These are phyloP conservation scores for Trichoderma asperelloides DNA, from an alignment of 495 filamentous ascomycete genomes.

Conservation along the genomic window DNA sequence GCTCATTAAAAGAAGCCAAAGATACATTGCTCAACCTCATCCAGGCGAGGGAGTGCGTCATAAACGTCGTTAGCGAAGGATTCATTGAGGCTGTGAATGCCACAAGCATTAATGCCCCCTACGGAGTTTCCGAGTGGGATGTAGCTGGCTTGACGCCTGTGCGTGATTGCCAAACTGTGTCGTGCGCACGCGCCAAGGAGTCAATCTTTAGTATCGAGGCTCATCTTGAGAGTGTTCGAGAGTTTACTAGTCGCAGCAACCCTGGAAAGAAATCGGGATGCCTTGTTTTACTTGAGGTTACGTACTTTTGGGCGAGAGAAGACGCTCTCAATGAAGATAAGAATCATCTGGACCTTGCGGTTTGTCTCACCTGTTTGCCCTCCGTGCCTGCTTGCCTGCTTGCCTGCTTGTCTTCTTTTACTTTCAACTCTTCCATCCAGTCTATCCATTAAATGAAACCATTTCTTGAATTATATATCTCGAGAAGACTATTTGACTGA, in stretches of 20 bases:
- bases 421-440: too few relatives aligned
- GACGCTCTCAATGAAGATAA: constrained; percentile 75
- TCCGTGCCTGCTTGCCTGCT: too few relatives aligned
- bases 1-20: constrained; percentile 47
- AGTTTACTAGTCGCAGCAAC: constrained; percentile 60
- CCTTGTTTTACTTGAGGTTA: constrained; percentile 73
- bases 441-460: not conserved
- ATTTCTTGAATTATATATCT: not conserved
- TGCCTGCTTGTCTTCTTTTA: too few relatives aligned
- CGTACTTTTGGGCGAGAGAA: constrained; percentile 80
- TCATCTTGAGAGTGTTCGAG: constrained; percentile 59
- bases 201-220: constrained; percentile 75
- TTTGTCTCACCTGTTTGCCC: not conserved
- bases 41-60: constrained; percentile 63
- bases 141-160: constrained; percentile 67
- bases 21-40: constrained; percentile 69
- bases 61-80: constrained; percentile 81
- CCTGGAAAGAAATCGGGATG: constrained; percentile 66
- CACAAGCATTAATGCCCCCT: constrained; percentile 66
- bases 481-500: not conserved
- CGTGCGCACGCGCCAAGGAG: constrained; percentile 65
- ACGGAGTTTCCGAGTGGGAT: constrained; percentile 73
- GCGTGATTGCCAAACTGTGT: constrained; percentile 52
- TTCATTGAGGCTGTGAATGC: constrained; percentile 88
- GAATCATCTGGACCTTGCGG: constrained; percentile 56